Conservation (phyloP, 2,329 filamentous ascomycete genomes). For the Pseudocercospora musae region DNA sequence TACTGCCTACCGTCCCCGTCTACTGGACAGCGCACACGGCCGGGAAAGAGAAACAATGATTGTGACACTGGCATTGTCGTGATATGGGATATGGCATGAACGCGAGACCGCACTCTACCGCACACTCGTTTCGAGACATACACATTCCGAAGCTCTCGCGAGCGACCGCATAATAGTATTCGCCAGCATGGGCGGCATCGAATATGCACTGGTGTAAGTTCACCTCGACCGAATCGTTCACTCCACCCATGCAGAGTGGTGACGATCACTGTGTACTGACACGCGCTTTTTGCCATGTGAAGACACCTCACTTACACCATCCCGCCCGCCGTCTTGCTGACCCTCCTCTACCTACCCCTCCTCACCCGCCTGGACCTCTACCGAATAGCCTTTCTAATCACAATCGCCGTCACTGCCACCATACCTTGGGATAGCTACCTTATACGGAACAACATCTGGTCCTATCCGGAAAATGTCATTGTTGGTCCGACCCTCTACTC, state of each 20-base stretch:
- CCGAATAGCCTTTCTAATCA: slow-evolving; percentile 59
- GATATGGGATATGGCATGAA: not conserved
- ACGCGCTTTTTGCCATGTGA: slow-evolving; percentile 7
- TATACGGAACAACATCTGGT: slow-evolving; percentile 66
- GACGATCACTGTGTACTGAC: slow-evolving; percentile 2
- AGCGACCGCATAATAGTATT: not conserved
- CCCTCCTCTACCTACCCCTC: slow-evolving; percentile 59
- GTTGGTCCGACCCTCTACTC: slow-evolving; percentile 59
- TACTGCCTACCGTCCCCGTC: not conserved
- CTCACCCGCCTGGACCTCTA: slow-evolving; percentile 61
- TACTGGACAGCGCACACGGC: not conserved
- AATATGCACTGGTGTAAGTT: slow-evolving; percentile 62
- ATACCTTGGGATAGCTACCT: slow-evolving; percentile 76
- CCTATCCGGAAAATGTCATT: slow-evolving; percentile 64
- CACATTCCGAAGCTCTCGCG: not conserved
- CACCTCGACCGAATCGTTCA: slow-evolving; percentile 5
- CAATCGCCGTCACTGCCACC: slow-evolving; percentile 63
- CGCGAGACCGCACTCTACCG: not conserved
- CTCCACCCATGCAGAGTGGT: not conserved
- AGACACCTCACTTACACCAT: slow-evolving; percentile 67
- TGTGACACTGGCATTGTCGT: slow-evolving; percentile 3
- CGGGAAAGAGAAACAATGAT: not conserved
- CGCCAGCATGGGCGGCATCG: slow-evolving; percentile 54
- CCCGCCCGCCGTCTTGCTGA: slow-evolving; percentile 59
- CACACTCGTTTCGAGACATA: not conserved